phyloP scores from a whole-genome alignment of 2,329 filamentous ascomycete species.

The Calonectria henricotiae region DNA sequence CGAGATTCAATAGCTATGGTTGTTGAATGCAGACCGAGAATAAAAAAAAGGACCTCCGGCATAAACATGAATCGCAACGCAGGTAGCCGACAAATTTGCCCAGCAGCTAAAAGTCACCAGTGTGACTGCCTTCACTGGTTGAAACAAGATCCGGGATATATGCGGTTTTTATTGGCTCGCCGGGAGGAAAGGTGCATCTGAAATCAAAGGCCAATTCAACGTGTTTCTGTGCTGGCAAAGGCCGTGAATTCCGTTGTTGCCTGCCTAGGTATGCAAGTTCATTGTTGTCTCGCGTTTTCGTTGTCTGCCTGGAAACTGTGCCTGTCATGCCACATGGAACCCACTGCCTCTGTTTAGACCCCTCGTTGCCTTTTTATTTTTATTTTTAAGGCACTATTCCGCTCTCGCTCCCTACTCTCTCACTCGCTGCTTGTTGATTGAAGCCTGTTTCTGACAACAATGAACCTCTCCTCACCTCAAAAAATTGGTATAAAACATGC shows the following conservation, averaged over 20 bases:
- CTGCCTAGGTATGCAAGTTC: conserved; percentile 25
- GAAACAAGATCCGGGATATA: conserved; percentile 14
- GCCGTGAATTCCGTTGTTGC: conserved; percentile 23
- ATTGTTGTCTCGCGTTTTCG: conserved; percentile 13
- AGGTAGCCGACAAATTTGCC: neutral
- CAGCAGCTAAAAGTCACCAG: conserved; percentile 5
- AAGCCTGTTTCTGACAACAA: conserved; percentile 4
- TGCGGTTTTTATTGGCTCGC: neutral
- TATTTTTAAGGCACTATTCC: neutral
- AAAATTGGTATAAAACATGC: conserved; percentile 9
- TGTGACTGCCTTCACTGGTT: conserved; percentile 5
- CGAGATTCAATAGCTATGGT: neutral
- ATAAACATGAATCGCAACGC: conserved; percentile 20
- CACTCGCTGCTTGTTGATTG: neutral
- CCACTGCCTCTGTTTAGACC: conserved; percentile 10
- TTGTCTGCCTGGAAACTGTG: conserved; percentile 14
- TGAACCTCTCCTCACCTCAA: neutral
- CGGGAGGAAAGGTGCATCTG: conserved; percentile 6
- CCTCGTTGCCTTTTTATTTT: conserved; percentile 5
- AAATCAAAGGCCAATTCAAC: conserved; percentile 20
- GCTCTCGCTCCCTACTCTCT: neutral
- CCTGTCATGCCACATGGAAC: neutral
- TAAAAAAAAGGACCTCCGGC: neutral
- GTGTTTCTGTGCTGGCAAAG: conserved; percentile 20
- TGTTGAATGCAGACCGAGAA: neutral